These are phyloP conservation scores for Pleurostoma richardsiae DNA, from an alignment of 2,329 filamentous ascomycete species.

Conservation along the genomic window DNA sequence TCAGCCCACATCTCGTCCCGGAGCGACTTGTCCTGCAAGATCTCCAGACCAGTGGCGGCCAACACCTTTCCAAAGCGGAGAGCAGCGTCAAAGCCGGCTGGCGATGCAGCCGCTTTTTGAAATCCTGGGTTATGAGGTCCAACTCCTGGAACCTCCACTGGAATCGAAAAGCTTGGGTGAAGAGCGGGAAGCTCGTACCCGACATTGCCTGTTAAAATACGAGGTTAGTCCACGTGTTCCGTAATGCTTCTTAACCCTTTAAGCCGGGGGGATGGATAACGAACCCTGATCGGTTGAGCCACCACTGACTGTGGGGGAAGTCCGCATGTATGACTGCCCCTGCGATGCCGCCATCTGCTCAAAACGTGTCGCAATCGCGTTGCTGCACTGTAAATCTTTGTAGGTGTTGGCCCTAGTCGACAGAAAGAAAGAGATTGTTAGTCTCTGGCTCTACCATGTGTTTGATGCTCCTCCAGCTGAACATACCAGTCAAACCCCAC, in stretches of 20 bases:
- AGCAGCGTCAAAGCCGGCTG: constrained; percentile 37
- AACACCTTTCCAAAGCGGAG: constrained; percentile 41
- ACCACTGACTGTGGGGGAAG: background rate
- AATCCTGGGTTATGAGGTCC: constrained; percentile 51
- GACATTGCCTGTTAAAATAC: constrained; percentile 36
- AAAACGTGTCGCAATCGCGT: background rate
- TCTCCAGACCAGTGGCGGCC: constrained; percentile 41
- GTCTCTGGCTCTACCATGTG: no score
- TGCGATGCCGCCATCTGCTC: background rate
- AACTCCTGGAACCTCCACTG: constrained; percentile 31
- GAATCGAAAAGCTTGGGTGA: constrained; percentile 45
- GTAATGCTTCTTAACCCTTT: no score
- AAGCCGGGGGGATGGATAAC: background rate
- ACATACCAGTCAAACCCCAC: background rate
- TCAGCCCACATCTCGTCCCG: background rate
- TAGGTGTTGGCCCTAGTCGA: background rate
- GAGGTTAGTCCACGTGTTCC: no score
- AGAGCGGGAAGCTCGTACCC: constrained; percentile 53
- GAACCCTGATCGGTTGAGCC: background rate
- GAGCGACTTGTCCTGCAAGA: background rate
- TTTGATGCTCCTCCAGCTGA: background rate
- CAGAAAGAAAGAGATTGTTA: background rate
- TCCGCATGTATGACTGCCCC: background rate
- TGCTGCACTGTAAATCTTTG: background rate
- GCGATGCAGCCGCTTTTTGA: constrained; percentile 42